Evolutionary conservation across 805 yeast genomes (phyloP), one percentile per base, ranked within the genome.

Genomic region (Candida ulmi): DNA sequence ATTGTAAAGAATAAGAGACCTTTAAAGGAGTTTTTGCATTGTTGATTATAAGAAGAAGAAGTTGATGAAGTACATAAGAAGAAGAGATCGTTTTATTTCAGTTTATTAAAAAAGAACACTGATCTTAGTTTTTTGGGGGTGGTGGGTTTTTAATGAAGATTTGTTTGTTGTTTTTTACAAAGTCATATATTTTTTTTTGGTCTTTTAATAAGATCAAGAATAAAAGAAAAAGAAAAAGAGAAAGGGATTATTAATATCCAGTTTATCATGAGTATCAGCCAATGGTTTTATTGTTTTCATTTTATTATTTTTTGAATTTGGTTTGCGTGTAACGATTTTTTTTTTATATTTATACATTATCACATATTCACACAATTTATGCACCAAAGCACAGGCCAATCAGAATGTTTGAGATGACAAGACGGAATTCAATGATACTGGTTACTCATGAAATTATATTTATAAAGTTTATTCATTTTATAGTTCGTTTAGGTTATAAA

Each of bases 391-490:
- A 23, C 8, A 23, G 11, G 11, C 8, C 28, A 8, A 11, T 11
- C 28, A 26, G n/a, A 26, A 26, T 11, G 12, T 26, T 26, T 5
- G 15, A 26, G 11, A 26, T 26, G 5, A 12, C 5, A 9, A 11
- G 12, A 11, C n/a, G n/a, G 28, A 26, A 8, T 26, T 26, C n/a
- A 13, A 26, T 26, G 28, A 26, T 26, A 12, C 11, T 28, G 31
- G 17, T 28, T 28, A 9, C 13, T 13, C 9, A 9, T n/a, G 13
- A 19, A 11, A 19, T 31, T 31, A 31, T 31, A 31, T 31, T 31
- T 31, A 31, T 31, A 31, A 18, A 31, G 34, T 31, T 31, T 18
- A 19, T 31, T 30, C 33, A n/a, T 30, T 30, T 30, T 30, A 30
- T 30, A 30, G 33, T 30, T 18, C 4, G 9, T 12, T 17, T 11